Conservation (phyloP, 2,329 filamentous ascomycete genomes). For the Aureobasidium sp. region DNA sequence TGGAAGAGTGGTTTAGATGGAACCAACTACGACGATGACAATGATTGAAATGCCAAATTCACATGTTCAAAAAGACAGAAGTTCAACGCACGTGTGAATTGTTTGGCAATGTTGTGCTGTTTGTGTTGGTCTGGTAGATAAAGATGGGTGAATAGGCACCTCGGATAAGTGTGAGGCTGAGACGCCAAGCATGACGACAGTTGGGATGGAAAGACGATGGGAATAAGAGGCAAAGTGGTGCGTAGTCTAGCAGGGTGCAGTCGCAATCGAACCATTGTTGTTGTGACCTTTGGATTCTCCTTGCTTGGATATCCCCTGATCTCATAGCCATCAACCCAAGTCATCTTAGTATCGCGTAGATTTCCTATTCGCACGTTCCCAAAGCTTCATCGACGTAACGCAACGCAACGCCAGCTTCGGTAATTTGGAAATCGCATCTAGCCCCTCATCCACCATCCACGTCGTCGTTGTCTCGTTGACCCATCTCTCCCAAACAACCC, state of each 20-base stretch:
- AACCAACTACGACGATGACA: slow-evolving; percentile 7
- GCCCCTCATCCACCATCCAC: slow-evolving; percentile 7
- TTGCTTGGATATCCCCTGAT: not conserved
- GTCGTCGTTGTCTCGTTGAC: not conserved
- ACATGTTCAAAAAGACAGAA: not conserved
- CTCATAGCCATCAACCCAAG: not conserved
- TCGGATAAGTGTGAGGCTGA: not conserved
- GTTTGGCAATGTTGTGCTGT: not conserved
- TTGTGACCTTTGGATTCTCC: not conserved
- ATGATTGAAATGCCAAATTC: slow-evolving; percentile 13
- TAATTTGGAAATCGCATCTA: slow-evolving; percentile 8
- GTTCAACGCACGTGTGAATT: not conserved
- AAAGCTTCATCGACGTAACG: slow-evolving; percentile 7
- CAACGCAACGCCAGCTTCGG: not conserved
- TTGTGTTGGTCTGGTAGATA: not conserved
- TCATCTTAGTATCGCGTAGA: not conserved
- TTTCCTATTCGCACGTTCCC: not conserved
- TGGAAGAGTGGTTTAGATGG: slow-evolving; percentile 7
- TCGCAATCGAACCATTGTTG: not conserved
- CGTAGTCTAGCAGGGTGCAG: not conserved
- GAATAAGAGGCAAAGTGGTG: not conserved
- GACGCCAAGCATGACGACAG: slow-evolving; percentile 7
- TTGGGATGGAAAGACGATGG: not conserved
- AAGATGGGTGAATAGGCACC: not conserved
- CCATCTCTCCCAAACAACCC: not conserved